A percentile compares a stretch with the other conserved stretches of the same genome.
phyloP scores from a whole-genome alignment of 2,329 filamentous ascomycete species.

The Phoma sp. region DNA sequence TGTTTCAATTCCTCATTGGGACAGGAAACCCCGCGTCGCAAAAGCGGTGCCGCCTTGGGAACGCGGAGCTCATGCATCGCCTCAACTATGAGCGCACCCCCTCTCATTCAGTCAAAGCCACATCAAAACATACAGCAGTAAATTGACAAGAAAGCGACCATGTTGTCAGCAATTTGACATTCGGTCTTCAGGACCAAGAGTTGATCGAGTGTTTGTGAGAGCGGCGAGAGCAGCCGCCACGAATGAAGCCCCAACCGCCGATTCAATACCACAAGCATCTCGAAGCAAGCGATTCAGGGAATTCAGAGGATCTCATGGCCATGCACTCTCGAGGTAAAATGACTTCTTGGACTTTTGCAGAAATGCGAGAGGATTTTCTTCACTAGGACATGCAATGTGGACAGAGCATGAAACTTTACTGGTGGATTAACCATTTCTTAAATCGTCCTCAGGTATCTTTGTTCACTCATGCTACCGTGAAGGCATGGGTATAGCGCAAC shows the following conservation, averaged over 20 bases:
- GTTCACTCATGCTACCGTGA: slow-evolving; percentile 29
- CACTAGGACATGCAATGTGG: too few relatives aligned
- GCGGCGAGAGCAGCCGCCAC: not conserved
- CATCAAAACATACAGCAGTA: not conserved
- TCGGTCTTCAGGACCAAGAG: too few relatives aligned
- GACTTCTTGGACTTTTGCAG: too few relatives aligned
- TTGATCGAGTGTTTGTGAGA: not conserved
- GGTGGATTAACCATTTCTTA: too few relatives aligned
- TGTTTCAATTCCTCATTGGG: slow-evolving; percentile 9
- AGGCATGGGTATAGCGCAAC: slow-evolving; percentile 23
- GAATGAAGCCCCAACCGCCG: not conserved
- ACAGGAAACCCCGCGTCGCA: slow-evolving; percentile 14
- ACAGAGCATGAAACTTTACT: too few relatives aligned
- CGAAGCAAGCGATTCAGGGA: too few relatives aligned
- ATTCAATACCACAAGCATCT: too few relatives aligned
- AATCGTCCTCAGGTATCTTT: not conserved
- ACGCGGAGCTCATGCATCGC: slow-evolving; percentile 2
- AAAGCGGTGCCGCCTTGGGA: slow-evolving; percentile 11
- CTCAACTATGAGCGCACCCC: not conserved
- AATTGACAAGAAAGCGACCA: too few relatives aligned
- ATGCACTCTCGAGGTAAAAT: too few relatives aligned
- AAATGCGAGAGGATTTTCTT: too few relatives aligned
- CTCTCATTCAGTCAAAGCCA: not conserved
- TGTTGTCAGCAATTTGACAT: too few relatives aligned
- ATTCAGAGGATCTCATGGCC: too few relatives aligned